Base-by-base conservation (phyloP, 257 asterid genomes). In the Nicotiana sylvestris region DNA sequence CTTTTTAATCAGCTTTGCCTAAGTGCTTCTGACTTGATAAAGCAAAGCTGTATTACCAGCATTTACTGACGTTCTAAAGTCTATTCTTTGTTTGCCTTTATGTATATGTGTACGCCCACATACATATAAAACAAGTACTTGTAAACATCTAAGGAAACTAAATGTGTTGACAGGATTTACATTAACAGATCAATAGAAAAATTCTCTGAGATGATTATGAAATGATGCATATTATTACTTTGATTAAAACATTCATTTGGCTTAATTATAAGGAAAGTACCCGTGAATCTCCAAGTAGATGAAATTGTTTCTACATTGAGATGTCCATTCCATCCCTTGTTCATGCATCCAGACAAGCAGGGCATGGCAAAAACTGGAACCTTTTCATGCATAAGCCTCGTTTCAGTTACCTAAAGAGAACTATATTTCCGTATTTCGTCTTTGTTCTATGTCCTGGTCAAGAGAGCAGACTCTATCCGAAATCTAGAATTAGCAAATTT, bases 261-360 rank as follows among this genome's bases (percentile, higher is more conserved):
- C 62, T 74, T 27, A 49, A 74, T 37, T 3, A 4, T 51, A 74
- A 74, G 62, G 39, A 49, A 74, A 49, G 62, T 74, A 49, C 29
- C 62, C 3, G 2, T 74, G 62, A 74, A 74, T 49, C 80, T 74
- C 27, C 80, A 74, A 74, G 62, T 27, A 74, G 43, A 74, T 74
- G 80, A 74, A 25, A 49, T 49, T 27, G 39, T 74, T 72, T 74
- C 60, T 13, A 49, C 62, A 49, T 58, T 49, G 80, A 49, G 15
- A 74, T 74, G 61, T 11, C 80, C 62, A 13, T 74, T 49, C 62
- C 21, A 43, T 72, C 37, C 39, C 80, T 12, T 25, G 62, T 74
- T 70, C 80, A 21, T 49, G 79, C 80, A 49, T 74, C 62, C 25
- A 49, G 29, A 49, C 62, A 49, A 74, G 39, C 25, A 49, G 80